Percentiles rank a stretch among this genome's conserved stretches.
These are phyloP conservation scores for Eucalyptus marginata DNA, from an alignment of 345 rosid species.

Conservation along the genomic window DNA sequence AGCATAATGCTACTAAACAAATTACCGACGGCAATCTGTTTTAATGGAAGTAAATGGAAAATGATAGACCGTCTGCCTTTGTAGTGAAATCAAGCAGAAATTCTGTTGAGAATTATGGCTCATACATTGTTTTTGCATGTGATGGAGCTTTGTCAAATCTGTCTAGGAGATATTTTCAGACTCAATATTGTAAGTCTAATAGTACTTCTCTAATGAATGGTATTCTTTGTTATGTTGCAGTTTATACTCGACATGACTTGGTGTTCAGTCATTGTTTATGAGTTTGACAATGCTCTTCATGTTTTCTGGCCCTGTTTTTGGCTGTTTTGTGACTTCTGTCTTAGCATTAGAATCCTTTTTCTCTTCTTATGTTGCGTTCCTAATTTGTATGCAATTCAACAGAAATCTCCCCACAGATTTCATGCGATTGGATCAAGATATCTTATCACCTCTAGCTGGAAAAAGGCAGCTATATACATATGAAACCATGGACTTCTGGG, in stretches of 20 bases:
- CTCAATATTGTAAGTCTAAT: neutral
- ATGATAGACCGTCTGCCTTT: neutral
- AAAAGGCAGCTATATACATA: conserved; percentile 76
- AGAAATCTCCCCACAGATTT: conserved; percentile 63
- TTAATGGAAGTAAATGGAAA: neutral
- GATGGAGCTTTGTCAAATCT: neutral
- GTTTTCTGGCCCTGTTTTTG: neutral
- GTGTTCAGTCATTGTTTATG: neutral
- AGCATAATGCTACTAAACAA: neutral
- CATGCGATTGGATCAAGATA: conserved; percentile 89
- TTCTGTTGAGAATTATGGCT: neutral
- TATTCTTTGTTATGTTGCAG: neutral
- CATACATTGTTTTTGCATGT: neutral
- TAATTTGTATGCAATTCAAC: neutral
- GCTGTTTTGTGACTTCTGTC: neutral
- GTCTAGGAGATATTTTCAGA: neutral
- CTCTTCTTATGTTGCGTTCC: neutral
- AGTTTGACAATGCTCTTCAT: neutral
- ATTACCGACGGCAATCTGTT: neutral
- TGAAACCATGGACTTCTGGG: conserved; percentile 92
- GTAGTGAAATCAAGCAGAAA: neutral
- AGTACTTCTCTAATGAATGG: neutral
- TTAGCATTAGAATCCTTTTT: neutral
- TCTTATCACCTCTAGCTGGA: conserved; percentile 92
- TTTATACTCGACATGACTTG: neutral